Percentiles rank a stretch among this genome's conserved stretches.
Evolutionary conservation across 1,284 basidiomycete species (phyloP).

Genomic region (Flammula alnicola): DNA sequence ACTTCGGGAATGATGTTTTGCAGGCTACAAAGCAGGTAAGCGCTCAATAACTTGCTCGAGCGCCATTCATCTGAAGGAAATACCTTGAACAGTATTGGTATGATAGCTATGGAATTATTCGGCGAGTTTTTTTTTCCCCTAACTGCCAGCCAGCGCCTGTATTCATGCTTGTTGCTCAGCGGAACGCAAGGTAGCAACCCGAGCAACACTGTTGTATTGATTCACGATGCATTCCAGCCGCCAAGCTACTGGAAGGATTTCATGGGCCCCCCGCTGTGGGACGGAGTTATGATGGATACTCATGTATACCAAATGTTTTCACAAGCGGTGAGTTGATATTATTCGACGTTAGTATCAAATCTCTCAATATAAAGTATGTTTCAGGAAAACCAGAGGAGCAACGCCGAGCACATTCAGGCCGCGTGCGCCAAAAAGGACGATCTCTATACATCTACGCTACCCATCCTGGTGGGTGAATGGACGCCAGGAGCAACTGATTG

Average conservation of each 20-base stretch:
- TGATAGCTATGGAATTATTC: conserved; percentile 73
- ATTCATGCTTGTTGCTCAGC: conserved; percentile 17
- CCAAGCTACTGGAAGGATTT: conserved; percentile 76
- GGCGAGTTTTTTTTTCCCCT: conserved; percentile 46
- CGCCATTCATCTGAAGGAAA: too few relatives aligned
- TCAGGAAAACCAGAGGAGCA: conserved; percentile 53
- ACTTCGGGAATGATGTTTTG: too few relatives aligned
- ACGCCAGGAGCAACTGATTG: conserved; percentile 84
- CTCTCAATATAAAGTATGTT: background rate
- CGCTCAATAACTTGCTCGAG: too few relatives aligned
- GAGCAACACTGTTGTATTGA: conserved; percentile 67
- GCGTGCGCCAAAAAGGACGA: conserved; percentile 57
- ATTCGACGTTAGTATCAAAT: background rate
- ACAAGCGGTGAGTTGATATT: background rate
- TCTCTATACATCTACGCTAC: conserved; percentile 63
- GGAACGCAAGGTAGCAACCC: conserved; percentile 57
- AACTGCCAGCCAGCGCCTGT: too few relatives aligned
- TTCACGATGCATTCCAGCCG: conserved; percentile 85
- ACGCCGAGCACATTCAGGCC: conserved; percentile 65
- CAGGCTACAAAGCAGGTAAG: too few relatives aligned
- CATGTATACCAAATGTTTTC: conserved; percentile 84
- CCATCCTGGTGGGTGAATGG: conserved; percentile 86
- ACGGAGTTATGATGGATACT: conserved; percentile 81
- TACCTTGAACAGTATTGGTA: conserved; percentile 67
- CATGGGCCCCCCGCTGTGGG: conserved; percentile 56